Evolutionary conservation across 208 protist species (phyloP).

Genomic region (Chromosphaera perkinsii): DNA sequence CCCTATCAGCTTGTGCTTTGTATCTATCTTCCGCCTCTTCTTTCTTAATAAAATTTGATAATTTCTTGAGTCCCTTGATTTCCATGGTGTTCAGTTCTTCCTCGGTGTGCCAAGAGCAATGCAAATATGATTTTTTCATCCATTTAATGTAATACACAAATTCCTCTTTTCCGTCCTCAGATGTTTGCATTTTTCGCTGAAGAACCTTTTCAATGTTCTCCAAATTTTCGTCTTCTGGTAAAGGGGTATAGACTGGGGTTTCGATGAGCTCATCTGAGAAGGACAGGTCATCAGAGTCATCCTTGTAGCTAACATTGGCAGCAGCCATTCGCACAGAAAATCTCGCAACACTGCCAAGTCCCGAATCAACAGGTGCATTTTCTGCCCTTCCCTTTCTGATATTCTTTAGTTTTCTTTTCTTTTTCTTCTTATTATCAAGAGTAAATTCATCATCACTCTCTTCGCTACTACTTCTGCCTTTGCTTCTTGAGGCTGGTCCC

Average conservation of each 20-base stretch:
- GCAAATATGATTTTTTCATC: constrained; percentile 32
- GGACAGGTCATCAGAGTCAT: no score
- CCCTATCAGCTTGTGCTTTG: background rate
- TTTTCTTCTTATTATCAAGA: background rate
- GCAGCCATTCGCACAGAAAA: background rate
- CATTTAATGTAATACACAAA: constrained; percentile 44
- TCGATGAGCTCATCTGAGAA: no score
- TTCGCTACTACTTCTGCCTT: no score
- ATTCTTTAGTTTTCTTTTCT: background rate
- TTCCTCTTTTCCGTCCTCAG: background rate
- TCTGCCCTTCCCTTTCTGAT: background rate
- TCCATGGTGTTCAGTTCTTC: constrained; percentile 1
- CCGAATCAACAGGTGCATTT: background rate
- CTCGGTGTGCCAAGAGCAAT: constrained; percentile 32
- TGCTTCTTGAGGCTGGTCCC: no score
- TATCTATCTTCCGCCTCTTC: background rate
- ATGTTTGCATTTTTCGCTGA: background rate
- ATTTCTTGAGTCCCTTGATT: constrained; percentile 30
- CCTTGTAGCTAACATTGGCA: no score
- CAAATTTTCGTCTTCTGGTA: background rate
- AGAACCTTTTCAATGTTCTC: background rate
- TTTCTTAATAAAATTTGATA: constrained; percentile 33
- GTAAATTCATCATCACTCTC: background rate
- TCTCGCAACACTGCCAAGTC: background rate
- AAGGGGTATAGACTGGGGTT: no score